A percentile compares a stretch with the other conserved stretches of the same genome.
These are phyloP conservation scores for Gaertneriomyces semiglobifer DNA, from an alignment of 192 early-diverging fungal species.

Conservation along the genomic window DNA sequence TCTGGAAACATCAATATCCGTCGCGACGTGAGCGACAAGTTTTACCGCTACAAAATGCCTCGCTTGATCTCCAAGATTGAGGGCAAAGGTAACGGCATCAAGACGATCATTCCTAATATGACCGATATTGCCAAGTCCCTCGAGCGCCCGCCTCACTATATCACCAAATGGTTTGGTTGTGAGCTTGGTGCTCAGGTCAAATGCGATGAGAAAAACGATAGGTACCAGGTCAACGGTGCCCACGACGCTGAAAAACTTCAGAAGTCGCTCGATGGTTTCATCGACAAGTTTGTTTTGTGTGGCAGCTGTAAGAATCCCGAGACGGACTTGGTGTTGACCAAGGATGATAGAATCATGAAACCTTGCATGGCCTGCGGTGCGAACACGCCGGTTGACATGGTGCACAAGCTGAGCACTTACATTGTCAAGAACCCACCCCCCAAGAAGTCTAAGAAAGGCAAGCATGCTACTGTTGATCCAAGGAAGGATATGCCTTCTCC, in stretches of 20 bases:
- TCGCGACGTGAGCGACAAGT: slow-evolving; percentile 86
- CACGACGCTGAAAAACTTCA: slow-evolving; percentile 89
- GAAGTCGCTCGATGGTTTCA: slow-evolving; percentile 81
- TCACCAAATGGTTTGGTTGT: slow-evolving; percentile 81
- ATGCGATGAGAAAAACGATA: slow-evolving; percentile 83
- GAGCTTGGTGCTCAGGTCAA: slow-evolving; percentile 95
- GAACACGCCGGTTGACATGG: slow-evolving; percentile 75
- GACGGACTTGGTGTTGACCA: slow-evolving; percentile 78
- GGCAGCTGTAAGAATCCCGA: slow-evolving; percentile 90
- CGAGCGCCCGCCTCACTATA: slow-evolving; percentile 76
- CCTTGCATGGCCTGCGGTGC: slow-evolving; percentile 94
- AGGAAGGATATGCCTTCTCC: slow-evolving; percentile 36
- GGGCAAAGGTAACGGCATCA: slow-evolving; percentile 98
- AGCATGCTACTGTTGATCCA: slow-evolving; percentile 6
- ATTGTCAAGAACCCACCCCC: slow-evolving; percentile 90
- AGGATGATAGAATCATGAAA: slow-evolving; percentile 58
- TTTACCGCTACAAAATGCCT: slow-evolving; percentile 99
- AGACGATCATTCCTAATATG: slow-evolving; percentile 98
- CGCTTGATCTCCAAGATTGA: slow-evolving; percentile 75
- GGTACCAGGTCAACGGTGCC: slow-evolving; percentile 93
- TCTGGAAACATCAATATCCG: slow-evolving; percentile 80
- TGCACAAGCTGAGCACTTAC: slow-evolving; percentile 82
- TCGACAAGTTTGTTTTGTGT: slow-evolving; percentile 93
- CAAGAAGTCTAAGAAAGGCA: slow-evolving; percentile 28
- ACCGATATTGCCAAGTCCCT: slow-evolving; percentile 86